Conservation (phyloP, 345 rosid species). For the Kernera saxatilis region DNA sequence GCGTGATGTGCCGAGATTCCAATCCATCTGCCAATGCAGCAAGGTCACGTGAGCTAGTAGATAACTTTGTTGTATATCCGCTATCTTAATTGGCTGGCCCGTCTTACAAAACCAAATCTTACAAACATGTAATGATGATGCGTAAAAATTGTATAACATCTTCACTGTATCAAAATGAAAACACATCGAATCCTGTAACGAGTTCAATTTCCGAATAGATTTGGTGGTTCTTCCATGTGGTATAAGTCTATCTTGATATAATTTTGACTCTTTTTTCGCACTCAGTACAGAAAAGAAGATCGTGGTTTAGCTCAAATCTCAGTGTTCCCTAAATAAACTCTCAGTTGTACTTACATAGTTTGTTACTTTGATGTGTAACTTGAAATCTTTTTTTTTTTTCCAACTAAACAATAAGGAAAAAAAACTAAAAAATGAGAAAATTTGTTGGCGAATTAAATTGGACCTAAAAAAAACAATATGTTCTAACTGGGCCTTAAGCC, state of each 20-base stretch:
- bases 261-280: background rate
- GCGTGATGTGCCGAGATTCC: constrained; percentile 25
- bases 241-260: background rate
- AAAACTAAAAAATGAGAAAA: background rate
- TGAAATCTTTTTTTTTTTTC: background rate
- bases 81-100: background rate
- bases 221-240: constrained; percentile 7
- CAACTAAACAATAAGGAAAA: background rate
- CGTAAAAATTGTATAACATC: constrained; percentile 5
- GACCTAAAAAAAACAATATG: background rate
- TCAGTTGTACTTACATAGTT: background rate
- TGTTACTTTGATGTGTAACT: background rate
- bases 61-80: background rate
- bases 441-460: constrained; percentile 1
- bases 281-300: background rate
- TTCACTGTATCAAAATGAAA: background rate
- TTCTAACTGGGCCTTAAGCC: constrained; percentile 27
- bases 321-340: background rate
- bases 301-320: background rate
- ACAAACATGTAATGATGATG: background rate
- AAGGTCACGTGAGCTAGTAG: constrained; percentile 18
- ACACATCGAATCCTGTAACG: constrained; percentile 11
- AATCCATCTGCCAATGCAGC: constrained; percentile 22
- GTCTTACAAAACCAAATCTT: background rate
- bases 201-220: constrained; percentile 9